phyloP scores from a whole-genome alignment of 805 yeast genomes.

The Lachancea waltii region DNA sequence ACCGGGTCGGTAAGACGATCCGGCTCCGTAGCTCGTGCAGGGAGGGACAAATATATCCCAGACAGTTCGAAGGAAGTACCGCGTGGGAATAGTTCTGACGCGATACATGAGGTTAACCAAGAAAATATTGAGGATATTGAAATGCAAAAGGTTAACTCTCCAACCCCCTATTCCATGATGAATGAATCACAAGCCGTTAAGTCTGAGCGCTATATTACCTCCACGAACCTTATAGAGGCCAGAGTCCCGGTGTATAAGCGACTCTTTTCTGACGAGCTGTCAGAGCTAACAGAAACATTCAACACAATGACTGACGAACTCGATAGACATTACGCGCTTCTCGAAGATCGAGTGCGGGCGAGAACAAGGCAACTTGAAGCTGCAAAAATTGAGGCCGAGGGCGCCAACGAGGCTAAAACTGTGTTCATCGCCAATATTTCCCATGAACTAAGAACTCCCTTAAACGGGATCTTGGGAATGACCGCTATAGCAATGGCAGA shows the following conservation, averaged over 20 bases:
- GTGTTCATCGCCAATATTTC: slow-evolving; percentile 88
- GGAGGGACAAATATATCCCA: background rate
- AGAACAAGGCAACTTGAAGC: slow-evolving; percentile 85
- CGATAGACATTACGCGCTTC: slow-evolving; percentile 70
- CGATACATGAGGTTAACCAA: background rate
- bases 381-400: slow-evolving; percentile 83
- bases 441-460: slow-evolving; percentile 90
- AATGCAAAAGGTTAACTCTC: slow-evolving; percentile 1
- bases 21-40: background rate
- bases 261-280: slow-evolving; percentile 72
- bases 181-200: slow-evolving; percentile 15
- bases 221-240: slow-evolving; percentile 34
- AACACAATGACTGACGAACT: slow-evolving; percentile 87
- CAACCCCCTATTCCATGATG: slow-evolving; percentile 3
- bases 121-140: background rate
- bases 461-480: slow-evolving; percentile 95
- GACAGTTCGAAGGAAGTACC: background rate
- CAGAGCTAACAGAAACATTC: slow-evolving; percentile 82
- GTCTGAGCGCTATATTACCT: slow-evolving; percentile 22
- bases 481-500: slow-evolving; percentile 92
- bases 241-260: slow-evolving; percentile 44
- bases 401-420: slow-evolving; percentile 95
- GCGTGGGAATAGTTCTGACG: background rate
- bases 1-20: slow-evolving; percentile 2
- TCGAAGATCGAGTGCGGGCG: slow-evolving; percentile 82